phyloP scores from a whole-genome alignment of 1,284 basidiomycete genomes.

The Cerioporus squamosus region DNA sequence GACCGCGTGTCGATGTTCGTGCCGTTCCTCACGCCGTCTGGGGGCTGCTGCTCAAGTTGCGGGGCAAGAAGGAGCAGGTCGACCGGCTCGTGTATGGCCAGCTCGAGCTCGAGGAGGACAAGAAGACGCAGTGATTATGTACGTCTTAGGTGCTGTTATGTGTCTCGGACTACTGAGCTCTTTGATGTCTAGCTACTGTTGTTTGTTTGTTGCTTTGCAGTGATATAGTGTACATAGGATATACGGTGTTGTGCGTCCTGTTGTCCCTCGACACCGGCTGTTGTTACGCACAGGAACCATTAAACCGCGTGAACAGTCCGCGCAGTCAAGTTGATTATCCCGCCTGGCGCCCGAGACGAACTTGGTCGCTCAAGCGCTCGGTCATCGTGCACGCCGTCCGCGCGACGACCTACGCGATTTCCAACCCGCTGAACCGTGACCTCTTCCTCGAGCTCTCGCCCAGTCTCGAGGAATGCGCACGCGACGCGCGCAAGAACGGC shows the following conservation, averaged over 20 bases:
- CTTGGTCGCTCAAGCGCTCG: conserved; percentile 41
- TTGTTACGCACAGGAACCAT: too few species aligned
- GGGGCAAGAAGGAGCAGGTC: conserved; percentile 40
- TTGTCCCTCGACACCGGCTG: too few species aligned
- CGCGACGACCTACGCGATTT: neutral
- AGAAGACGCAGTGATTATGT: conserved; percentile 26
- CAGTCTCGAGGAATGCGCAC: neutral
- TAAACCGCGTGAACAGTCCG: too few species aligned
- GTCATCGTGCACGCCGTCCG: conserved; percentile 42
- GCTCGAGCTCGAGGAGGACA: conserved; percentile 19
- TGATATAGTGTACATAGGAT: too few species aligned
- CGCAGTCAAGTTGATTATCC: too few species aligned
- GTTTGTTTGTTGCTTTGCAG: too few species aligned
- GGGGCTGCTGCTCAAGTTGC: conserved; percentile 40
- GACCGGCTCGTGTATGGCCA: conserved; percentile 50
- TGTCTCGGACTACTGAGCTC: too few species aligned
- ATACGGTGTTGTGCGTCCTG: too few species aligned
- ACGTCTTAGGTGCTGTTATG: too few species aligned
- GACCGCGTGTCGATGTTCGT: conserved; percentile 84
- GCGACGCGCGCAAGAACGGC: neutral
- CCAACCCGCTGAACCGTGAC: neutral
- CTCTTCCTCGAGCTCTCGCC: neutral
- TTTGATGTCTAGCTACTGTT: too few species aligned
- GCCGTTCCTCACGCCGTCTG: conserved; percentile 55
- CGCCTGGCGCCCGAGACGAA: conserved; percentile 27